These are phyloP conservation scores for Ceriops tagal DNA, from an alignment of 345 rosid genomes.

Conservation along the genomic window DNA sequence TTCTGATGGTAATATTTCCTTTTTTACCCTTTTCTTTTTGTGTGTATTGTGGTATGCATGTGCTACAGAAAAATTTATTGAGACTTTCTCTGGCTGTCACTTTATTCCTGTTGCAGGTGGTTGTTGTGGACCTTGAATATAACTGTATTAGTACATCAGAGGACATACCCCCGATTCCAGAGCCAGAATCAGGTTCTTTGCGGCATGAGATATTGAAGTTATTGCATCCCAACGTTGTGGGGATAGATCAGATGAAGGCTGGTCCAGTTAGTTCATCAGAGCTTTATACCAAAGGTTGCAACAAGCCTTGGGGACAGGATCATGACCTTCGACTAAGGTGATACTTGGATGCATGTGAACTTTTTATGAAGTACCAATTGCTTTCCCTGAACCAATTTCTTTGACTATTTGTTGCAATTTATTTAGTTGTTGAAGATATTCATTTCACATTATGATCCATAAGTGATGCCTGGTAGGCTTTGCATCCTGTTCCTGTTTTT, in stretches of 20 bases:
- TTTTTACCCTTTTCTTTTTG: not conserved
- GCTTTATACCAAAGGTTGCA: slow-evolving; percentile 44
- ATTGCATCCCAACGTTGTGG: slow-evolving; percentile 80
- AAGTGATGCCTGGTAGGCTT: not conserved
- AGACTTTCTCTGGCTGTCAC: not conserved
- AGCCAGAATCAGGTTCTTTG: slow-evolving; percentile 81
- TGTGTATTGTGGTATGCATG: too few species aligned
- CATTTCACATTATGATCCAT: not conserved
- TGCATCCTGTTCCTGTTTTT: too few species aligned
- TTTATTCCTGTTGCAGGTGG: slow-evolving; percentile 59
- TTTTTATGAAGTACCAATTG: slow-evolving; percentile 24
- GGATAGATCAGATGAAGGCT: slow-evolving; percentile 75
- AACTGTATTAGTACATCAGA: slow-evolving; percentile 80
- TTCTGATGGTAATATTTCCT: slow-evolving; percentile 1
- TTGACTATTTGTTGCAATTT: not conserved
- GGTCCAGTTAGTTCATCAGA: slow-evolving; percentile 50
- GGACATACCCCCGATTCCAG: slow-evolving; percentile 92
- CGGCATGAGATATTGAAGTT: slow-evolving; percentile 75
- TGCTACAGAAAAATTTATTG: not conserved
- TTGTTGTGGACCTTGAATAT: slow-evolving; percentile 91
- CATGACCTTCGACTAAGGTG: slow-evolving; percentile 96
- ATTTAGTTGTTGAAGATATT: not conserved
- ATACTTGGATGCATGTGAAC: slow-evolving; percentile 31
- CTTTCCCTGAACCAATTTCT: slow-evolving; percentile 15
- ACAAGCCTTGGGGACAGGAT: slow-evolving; percentile 94